These are phyloP conservation scores for Quercus bicolor DNA, from an alignment of 306 rosid species.

Conservation along the genomic window DNA sequence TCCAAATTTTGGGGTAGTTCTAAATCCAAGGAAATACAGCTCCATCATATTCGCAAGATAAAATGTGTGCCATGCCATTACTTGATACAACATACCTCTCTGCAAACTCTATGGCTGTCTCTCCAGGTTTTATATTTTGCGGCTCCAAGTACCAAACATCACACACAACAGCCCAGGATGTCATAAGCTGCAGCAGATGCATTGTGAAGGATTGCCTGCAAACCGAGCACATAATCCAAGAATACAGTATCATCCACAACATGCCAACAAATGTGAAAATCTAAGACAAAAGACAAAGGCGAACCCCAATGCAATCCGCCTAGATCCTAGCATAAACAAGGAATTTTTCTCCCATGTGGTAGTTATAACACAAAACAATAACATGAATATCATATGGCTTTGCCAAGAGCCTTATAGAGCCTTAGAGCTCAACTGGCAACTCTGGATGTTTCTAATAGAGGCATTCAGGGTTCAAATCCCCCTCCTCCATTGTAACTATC, in stretches of 20 bases:
- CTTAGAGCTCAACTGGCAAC: no score
- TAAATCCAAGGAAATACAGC: slow-evolving; percentile 3
- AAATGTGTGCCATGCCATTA: neutral
- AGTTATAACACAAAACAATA: neutral
- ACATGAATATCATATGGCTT: neutral
- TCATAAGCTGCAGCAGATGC: slow-evolving; percentile 97
- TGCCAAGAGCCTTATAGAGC: no score
- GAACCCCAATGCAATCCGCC: neutral
- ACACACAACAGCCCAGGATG: slow-evolving; percentile 99
- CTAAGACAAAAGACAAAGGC: neutral
- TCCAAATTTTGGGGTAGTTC: neutral
- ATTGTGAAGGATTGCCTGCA: slow-evolving; percentile 93
- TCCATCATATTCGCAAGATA: neutral
- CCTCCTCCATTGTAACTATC: no score
- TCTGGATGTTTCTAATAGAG: no score
- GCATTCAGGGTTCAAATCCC: no score
- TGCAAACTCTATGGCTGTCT: slow-evolving; percentile 94
- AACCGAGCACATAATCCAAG: neutral
- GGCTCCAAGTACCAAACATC: slow-evolving; percentile 99
- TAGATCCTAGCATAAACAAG: slow-evolving; percentile 3
- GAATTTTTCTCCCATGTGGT: neutral
- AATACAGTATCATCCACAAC: slow-evolving; percentile 2
- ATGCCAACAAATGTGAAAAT: neutral
- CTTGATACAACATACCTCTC: slow-evolving; percentile 57
- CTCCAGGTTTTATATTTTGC: slow-evolving; percentile 76